Base-by-base conservation (phyloP, 345 rosid genomes). In the Camelina hispida region DNA sequence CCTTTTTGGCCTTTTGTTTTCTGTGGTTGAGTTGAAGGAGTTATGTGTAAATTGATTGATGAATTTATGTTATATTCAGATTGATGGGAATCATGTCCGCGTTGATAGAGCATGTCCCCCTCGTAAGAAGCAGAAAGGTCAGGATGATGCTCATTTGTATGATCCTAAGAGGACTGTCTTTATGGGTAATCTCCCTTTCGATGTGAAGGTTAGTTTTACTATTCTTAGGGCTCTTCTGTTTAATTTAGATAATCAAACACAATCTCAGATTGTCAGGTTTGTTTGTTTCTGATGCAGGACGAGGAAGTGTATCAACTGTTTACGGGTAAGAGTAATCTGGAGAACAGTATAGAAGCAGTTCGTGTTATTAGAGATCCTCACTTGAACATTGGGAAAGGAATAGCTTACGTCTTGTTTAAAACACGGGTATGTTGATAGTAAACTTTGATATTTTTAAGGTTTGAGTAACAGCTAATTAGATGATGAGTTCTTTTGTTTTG, bases 31-130 rank as follows among this genome's bases (percentile, higher is more conserved):
- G 40, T 47, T 22, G 1, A 53, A 44, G 53, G 51, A 62, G 48
- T 57, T 40, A 3, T 71, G n/a, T 65, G 16, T 38, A 25, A 34
- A 22, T 15, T 72, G 50, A 9, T 42, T 56, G 3, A 14, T 77
- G 48, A 44, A 32, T 65, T 68, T 71, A 16, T 77, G 22, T 15
- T 18, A 54, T 30, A 17, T 55, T 55, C 46, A 95, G 98, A 83
- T 93, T 80, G 94, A 78, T 67, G 97, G 95, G 66, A 88, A 96
- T 74, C 99, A 96, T 64, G 76, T 96, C 51, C 98, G 98, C 30
- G 96, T 96, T 51, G 99, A 96, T 83, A 79, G 97, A 83, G 98
- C 98, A 8, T 89, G 97, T 76, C 98, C 99, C 2, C 99, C 99
- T 68, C 89, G 94, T 32, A 96, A 96, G 74, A 93, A 91, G 78